Evolutionary conservation across 257 asterid genomes (phyloP).

Genomic region (Gentiana macrophylla): DNA sequence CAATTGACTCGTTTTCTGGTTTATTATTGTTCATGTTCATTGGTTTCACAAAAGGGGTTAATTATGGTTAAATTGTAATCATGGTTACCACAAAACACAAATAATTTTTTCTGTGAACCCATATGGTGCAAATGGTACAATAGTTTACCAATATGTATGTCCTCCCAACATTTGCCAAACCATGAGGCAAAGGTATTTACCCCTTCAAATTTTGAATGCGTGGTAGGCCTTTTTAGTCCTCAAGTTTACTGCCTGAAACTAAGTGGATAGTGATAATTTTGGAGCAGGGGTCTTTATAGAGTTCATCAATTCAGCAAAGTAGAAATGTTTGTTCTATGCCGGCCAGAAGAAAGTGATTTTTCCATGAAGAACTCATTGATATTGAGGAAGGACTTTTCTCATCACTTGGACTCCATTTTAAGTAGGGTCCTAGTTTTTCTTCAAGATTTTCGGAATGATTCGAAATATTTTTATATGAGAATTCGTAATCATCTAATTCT

Average conservation of each 20-base stretch:
- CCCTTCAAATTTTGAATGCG: not conserved
- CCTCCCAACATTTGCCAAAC: too few species aligned
- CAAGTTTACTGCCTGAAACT: constrained; percentile 8
- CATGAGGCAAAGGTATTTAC: too few species aligned
- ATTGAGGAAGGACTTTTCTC: constrained; percentile 81
- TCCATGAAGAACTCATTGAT: constrained; percentile 63
- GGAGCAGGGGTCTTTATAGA: constrained; percentile 86
- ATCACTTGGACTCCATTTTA: constrained; percentile 84
- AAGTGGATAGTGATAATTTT: constrained; percentile 9
- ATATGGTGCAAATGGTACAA: too few species aligned
- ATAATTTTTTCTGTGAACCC: too few species aligned
- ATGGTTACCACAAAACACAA: too few species aligned
- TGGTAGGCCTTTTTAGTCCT: not conserved
- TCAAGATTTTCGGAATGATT: not conserved
- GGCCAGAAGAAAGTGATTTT: constrained; percentile 78
- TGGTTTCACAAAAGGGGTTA: too few species aligned
- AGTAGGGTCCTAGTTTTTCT: constrained; percentile 25
- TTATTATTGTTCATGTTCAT: too few species aligned
- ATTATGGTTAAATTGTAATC: too few species aligned
- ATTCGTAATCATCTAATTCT: not conserved
- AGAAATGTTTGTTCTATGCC: constrained; percentile 90
- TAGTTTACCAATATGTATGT: too few species aligned
- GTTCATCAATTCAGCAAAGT: constrained; percentile 99
- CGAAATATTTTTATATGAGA: not conserved
- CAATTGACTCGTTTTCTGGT: too few species aligned